Base-by-base conservation (phyloP, 2,329 filamentous ascomycete genomes). In the Colletotrichum graminicola region DNA sequence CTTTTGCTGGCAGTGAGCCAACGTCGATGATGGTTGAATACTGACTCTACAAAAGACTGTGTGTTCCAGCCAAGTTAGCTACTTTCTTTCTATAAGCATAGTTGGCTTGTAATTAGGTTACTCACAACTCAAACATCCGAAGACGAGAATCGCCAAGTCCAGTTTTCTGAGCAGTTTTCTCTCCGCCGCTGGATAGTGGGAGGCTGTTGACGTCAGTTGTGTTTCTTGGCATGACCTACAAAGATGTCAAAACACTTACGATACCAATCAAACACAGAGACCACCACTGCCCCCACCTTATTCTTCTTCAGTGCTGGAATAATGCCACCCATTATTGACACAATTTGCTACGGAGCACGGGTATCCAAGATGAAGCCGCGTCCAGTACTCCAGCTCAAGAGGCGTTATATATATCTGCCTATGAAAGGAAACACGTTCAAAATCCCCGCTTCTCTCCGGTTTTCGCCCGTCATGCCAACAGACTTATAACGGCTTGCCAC, bases 241-340 rank as follows among this genome's bases (percentile, higher is more conserved):
- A 8, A n/a, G 12, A 29, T 11, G 5, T 10, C 18, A 12, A 8
- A 43, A 3, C 26, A 76, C 76, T 62, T 56, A 78, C 76, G 76
- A 45, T 78, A 78, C 77, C 76, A 78, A 65, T 78, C 76, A 68
- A 78, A 78, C 21, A 78, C 77, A 5, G 76, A 77, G 4, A 77
- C 18, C 2, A 78, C 65, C 32, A 78, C 76, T 18, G 72, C 74
- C 26, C 65, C 75, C 34, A 77, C 74, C n/a, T 72, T 75, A 65
- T 73, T 77, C 57, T 70, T 61, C 68, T 76, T 76, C 34, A 73
- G 26, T 14, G 62, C 32, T n/a, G 51, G 26, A 14, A 74, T 34
- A 16, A 75, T 29, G 29, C 52, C 66, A 32, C 65, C 64, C 69
- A 72, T 72, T 49, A 16, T 72, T 18, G 41, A 56, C 26, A 23